Conservation (phyloP, 2,329 filamentous ascomycete species). For the Hymenoscyphus salicellus region DNA sequence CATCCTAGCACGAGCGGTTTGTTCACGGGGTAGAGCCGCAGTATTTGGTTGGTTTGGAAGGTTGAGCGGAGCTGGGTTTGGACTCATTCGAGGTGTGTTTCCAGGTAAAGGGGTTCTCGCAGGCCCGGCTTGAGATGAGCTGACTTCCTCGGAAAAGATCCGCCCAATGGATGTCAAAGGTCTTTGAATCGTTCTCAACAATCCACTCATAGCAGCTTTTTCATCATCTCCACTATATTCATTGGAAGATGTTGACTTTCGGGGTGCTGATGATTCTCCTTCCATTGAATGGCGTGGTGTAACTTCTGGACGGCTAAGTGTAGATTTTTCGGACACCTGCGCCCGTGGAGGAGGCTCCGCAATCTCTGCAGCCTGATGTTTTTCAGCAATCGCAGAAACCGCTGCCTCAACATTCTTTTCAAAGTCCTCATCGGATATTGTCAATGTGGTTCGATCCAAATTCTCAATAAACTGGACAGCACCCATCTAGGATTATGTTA, state of each 20-base stretch:
- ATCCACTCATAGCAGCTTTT: constrained; percentile 74
- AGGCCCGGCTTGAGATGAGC: constrained; percentile 35
- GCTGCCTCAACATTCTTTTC: constrained; percentile 94
- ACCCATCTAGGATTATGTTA: constrained; percentile 63
- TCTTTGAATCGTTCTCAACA: constrained; percentile 86
- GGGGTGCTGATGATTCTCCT: constrained; percentile 55
- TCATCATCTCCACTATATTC: constrained; percentile 62
- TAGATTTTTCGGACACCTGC: constrained; percentile 45
- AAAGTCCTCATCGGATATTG: constrained; percentile 92
- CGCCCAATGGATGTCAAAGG: constrained; percentile 88
- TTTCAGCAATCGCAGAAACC: constrained; percentile 92
- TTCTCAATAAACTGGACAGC: constrained; percentile 96
- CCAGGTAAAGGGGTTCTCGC: constrained; percentile 46
- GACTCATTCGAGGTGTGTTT: constrained; percentile 39
- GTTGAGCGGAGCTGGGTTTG: constrained; percentile 29
- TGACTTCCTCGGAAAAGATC: constrained; percentile 76
- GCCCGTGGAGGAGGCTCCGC: constrained; percentile 39
- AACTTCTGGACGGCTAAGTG: constrained; percentile 53
- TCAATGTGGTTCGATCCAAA: constrained; percentile 88
- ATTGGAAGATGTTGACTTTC: constrained; percentile 53
- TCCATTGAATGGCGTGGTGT: constrained; percentile 59
- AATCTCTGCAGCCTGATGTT: constrained; percentile 61
- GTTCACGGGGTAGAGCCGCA: constrained; percentile 20
- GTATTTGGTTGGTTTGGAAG: constrained; percentile 25
- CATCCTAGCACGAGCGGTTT: constrained; percentile 37